Conservation (phyloP, 805 yeast species). For the Naumovozyma dairenensis region DNA sequence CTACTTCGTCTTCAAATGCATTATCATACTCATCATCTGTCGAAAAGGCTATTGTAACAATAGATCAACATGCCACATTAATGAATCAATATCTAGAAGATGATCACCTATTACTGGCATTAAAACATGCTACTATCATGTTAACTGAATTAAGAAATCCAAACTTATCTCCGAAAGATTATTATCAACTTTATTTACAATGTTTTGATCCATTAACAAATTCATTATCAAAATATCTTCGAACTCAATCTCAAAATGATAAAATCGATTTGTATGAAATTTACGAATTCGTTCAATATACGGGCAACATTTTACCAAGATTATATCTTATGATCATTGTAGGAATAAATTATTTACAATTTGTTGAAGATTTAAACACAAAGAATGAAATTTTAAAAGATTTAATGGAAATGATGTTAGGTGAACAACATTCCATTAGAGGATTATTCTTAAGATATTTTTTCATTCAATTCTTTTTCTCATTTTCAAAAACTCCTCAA, state of each 20-base stretch:
- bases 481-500: too few species aligned
- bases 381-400: slow-evolving; percentile 75
- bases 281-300: slow-evolving; percentile 88
- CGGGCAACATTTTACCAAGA: slow-evolving; percentile 85
- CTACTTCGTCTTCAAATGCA: too few species aligned
- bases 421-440: slow-evolving; percentile 88
- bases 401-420: slow-evolving; percentile 94
- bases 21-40: too few species aligned
- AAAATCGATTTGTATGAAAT: slow-evolving; percentile 83
- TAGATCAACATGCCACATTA: slow-evolving; percentile 55
- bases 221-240: slow-evolving; percentile 49
- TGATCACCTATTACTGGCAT: slow-evolving; percentile 70
- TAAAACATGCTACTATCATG: slow-evolving; percentile 77
- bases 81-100: slow-evolving; percentile 68
- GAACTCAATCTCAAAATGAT: slow-evolving; percentile 49
- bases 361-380: slow-evolving; percentile 40
- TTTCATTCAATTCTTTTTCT: slow-evolving; percentile 75
- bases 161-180: slow-evolving; percentile 71
- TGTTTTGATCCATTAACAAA: slow-evolving; percentile 72
- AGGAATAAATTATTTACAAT: slow-evolving; percentile 83
- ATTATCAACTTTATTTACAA: slow-evolving; percentile 79
- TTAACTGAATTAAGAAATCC: slow-evolving; percentile 72
- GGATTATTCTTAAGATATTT: slow-evolving; percentile 86
- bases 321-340: slow-evolving; percentile 88
- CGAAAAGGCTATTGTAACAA: slow-evolving; percentile 25